phyloP scores from a whole-genome alignment of 2,329 filamentous ascomycete genomes.

The Xylaria sp. region DNA sequence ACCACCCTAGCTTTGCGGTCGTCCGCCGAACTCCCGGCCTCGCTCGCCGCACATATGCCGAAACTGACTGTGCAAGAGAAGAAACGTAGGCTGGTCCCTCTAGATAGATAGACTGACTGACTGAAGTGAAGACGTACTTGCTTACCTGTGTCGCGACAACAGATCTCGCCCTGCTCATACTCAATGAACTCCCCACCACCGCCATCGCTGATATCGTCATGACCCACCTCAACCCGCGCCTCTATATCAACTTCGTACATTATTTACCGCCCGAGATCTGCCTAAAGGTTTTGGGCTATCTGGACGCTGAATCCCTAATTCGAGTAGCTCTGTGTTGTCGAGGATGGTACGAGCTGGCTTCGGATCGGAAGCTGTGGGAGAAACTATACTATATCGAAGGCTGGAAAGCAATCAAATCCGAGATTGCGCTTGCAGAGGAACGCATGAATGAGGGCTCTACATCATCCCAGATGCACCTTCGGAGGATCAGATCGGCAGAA shows the following conservation, averaged over 20 bases:
- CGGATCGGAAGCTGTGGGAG: slow-evolving; percentile 90
- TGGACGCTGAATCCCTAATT: slow-evolving; percentile 83
- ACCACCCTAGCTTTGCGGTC: slow-evolving; percentile 53
- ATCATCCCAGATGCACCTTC: slow-evolving; percentile 55
- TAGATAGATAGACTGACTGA: background rate
- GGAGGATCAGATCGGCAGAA: slow-evolving; percentile 57
- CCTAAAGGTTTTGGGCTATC: slow-evolving; percentile 86
- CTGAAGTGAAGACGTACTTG: slow-evolving; percentile 38
- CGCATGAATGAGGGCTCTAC: slow-evolving; percentile 61
- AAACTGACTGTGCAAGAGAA: slow-evolving; percentile 62
- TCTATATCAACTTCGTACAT: slow-evolving; percentile 92
- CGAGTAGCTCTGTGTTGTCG: slow-evolving; percentile 82
- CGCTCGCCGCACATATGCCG: slow-evolving; percentile 63
- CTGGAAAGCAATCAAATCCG: slow-evolving; percentile 77
- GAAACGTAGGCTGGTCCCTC: slow-evolving; percentile 56
- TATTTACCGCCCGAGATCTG: slow-evolving; percentile 91
- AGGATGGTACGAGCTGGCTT: slow-evolving; percentile 81
- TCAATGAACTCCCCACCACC: slow-evolving; percentile 82
- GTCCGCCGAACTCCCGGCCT: slow-evolving; percentile 60
- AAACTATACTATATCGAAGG: slow-evolving; percentile 85
- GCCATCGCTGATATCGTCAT: slow-evolving; percentile 80
- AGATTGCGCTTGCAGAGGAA: slow-evolving; percentile 75
- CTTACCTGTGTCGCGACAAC: slow-evolving; percentile 29
- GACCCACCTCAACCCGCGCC: slow-evolving; percentile 79
- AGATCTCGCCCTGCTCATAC: slow-evolving; percentile 85